Percentiles rank a stretch among this genome's conserved stretches.
phyloP scores from a whole-genome alignment of 108 stramenopile species.

The Bacterosira constricta region DNA sequence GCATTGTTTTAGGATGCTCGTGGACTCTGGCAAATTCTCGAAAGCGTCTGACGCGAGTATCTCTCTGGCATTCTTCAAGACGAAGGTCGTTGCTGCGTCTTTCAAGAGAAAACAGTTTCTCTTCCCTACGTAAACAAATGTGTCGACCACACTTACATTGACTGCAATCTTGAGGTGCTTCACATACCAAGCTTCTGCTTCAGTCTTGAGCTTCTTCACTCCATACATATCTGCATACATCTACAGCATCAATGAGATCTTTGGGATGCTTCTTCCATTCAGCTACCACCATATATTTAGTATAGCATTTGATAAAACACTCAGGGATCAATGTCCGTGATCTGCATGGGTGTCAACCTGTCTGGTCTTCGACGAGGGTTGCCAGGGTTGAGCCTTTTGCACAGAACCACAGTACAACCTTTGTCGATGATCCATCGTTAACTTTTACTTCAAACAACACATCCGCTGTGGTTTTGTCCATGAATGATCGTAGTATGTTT shows the following conservation, averaged over 20 bases:
- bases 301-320: conserved; percentile 13
- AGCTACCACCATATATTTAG: conserved; percentile 22
- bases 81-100: conserved; percentile 15
- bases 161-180: neutral
- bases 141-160: conserved; percentile 14
- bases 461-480: neutral
- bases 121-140: conserved; percentile 20
- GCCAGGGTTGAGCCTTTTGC: conserved; percentile 15
- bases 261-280: conserved; percentile 18
- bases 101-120: conserved; percentile 19
- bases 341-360: conserved; percentile 14
- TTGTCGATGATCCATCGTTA: neutral
- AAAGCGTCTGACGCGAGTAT: conserved; percentile 1
- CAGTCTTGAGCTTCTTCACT: conserved; percentile 17
- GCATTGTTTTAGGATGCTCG: neutral
- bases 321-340: conserved; percentile 17
- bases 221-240: conserved; percentile 35
- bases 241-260: conserved; percentile 27
- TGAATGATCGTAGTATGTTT: neutral
- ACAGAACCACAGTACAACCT: neutral
- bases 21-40: neutral
- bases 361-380: conserved; percentile 10
- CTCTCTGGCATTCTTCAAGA: conserved; percentile 13
- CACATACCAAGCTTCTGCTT: conserved; percentile 28
- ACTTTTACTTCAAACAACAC: neutral